These are phyloP conservation scores for barley (Hordeum vulgare) DNA, from an alignment of 176 grass and related monocot genomes.

Conservation along the genomic window MorexV3_pseudomolecules_assembly NC_058520.1:549376430-549376929, in stretches of 20 bases:
- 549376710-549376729: conserved; percentile 96
- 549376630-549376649: conserved; percentile 92
- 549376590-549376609: conserved; percentile 93
- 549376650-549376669: conserved; percentile 83
- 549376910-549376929: conserved; percentile 92
- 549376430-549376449: background rate
- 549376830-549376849: background rate
- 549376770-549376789: conserved; percentile 50
- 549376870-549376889: conserved; percentile 77
- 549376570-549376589: conserved; percentile 95
- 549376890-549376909: conserved; percentile 92
- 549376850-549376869: conserved; percentile 49
- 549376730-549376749: conserved; percentile 93
- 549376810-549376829: background rate
- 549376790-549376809: background rate
- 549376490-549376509: background rate
- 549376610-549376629: conserved; percentile 96
- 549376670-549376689: conserved; percentile 88
- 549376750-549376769: conserved; percentile 83
- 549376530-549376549: conserved; percentile 55
- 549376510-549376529: background rate
- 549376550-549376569: conserved; percentile 80
- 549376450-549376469: background rate
- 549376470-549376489: background rate
- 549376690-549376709: conserved; percentile 85